A percentile compares a stretch with the other conserved stretches of the same genome.
These are phyloP conservation scores for Sphaerostilbella broomeana DNA, from an alignment of 2,329 filamentous ascomycete species.

Conservation along the genomic window DNA sequence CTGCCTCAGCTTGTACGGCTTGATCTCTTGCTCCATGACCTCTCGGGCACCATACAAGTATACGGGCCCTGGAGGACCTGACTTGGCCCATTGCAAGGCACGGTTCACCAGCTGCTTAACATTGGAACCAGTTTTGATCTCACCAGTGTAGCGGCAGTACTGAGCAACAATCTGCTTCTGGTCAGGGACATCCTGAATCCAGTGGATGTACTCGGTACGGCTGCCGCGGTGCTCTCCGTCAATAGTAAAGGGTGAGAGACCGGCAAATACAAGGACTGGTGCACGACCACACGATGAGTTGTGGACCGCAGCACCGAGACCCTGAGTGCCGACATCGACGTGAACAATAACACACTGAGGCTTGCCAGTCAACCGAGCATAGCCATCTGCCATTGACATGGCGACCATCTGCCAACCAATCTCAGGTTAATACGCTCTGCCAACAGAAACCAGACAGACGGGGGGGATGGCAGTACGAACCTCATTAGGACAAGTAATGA, in stretches of 20 bases:
- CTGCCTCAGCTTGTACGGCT: constrained; percentile 63
- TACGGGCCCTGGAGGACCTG: constrained; percentile 70
- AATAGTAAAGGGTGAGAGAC: constrained; percentile 67
- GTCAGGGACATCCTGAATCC: constrained; percentile 78
- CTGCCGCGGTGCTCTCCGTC: constrained; percentile 71
- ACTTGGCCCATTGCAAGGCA: constrained; percentile 73
- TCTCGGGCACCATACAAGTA: constrained; percentile 75
- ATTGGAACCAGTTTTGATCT: constrained; percentile 78
- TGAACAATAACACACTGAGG: constrained; percentile 75
- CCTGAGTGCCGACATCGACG: constrained; percentile 77
- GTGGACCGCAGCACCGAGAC: constrained; percentile 69
- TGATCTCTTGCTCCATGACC: constrained; percentile 78
- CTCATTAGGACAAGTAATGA: constrained; percentile 77
- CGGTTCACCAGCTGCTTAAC: constrained; percentile 87
- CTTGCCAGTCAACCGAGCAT: constrained; percentile 63
- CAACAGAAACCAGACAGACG: background rate
- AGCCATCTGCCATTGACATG: constrained; percentile 78
- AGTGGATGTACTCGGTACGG: constrained; percentile 80
- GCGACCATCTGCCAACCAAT: constrained; percentile 81
- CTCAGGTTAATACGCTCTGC: too few species aligned
- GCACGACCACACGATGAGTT: constrained; percentile 70
- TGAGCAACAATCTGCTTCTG: constrained; percentile 75
- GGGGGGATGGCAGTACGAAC: constrained; percentile 32
- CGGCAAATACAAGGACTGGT: constrained; percentile 72
- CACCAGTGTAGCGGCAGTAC: constrained; percentile 77